Percentiles rank a stretch among this genome's conserved stretches.
Conservation (phyloP, 768 basidiomycete genomes). For the Neoboletus brunneissimus region DNA sequence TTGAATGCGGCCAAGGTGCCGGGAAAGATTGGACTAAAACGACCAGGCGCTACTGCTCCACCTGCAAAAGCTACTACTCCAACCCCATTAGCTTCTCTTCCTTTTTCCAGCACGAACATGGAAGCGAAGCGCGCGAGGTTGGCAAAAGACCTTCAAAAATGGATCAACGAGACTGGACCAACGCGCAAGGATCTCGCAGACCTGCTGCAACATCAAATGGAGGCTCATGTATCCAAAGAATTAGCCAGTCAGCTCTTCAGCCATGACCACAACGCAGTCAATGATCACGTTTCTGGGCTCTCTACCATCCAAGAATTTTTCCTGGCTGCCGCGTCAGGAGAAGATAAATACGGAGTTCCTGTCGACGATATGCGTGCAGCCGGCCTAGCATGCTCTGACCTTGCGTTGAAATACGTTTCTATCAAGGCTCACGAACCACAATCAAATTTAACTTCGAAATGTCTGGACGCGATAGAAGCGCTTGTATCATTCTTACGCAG, state of each 20-base stretch:
- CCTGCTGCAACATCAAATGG: slow-evolving; percentile 88
- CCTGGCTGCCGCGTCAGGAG: slow-evolving; percentile 50
- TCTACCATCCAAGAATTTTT: slow-evolving; percentile 74
- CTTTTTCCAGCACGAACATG: slow-evolving; percentile 33
- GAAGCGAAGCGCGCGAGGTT: slow-evolving; percentile 61
- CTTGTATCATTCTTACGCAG: slow-evolving; percentile 72
- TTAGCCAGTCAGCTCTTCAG: slow-evolving; percentile 82
- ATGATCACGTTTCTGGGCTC: slow-evolving; percentile 84
- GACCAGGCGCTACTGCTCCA: slow-evolving; percentile 36
- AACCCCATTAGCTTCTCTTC: slow-evolving; percentile 31
- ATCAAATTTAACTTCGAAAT: slow-evolving; percentile 83
- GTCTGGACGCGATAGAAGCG: slow-evolving; percentile 81
- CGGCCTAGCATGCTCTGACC: slow-evolving; percentile 84
- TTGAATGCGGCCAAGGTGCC: slow-evolving; percentile 30
- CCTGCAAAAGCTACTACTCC: slow-evolving; percentile 35
- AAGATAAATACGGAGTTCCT: slow-evolving; percentile 47
- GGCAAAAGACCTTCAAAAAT: slow-evolving; percentile 72
- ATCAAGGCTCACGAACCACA: slow-evolving; percentile 89
- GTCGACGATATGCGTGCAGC: slow-evolving; percentile 54
- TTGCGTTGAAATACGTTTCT: slow-evolving; percentile 91
- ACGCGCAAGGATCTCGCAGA: slow-evolving; percentile 87
- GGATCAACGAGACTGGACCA: slow-evolving; percentile 84
- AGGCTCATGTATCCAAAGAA: slow-evolving; percentile 73
- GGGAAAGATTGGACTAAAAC: slow-evolving; percentile 44
- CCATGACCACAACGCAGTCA: slow-evolving; percentile 92